Percentiles rank a stretch among this genome's conserved stretches.
Conservation (phyloP, 1,139 yeast species). For the Magnusiomyces tetraspermus region DNA sequence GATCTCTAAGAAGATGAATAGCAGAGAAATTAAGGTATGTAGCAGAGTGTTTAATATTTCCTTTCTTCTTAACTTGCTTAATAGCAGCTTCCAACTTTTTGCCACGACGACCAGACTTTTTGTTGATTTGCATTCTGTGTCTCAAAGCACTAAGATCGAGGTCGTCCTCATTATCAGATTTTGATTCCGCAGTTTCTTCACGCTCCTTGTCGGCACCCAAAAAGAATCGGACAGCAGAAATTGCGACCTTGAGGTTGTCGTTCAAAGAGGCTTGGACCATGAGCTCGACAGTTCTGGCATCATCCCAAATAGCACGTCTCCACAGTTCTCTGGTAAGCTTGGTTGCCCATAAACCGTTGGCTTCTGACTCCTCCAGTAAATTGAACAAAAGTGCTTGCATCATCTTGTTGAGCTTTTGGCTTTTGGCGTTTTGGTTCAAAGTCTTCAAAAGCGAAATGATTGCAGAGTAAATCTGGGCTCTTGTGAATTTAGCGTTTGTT, state of each 20-base stretch:
- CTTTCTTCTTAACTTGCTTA: slow-evolving; percentile 51
- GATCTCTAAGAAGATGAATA: slow-evolving; percentile 85
- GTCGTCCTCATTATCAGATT: slow-evolving; percentile 57
- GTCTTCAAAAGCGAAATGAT: slow-evolving; percentile 68
- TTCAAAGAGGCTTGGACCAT: slow-evolving; percentile 95
- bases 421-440: slow-evolving; percentile 75
- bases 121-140: slow-evolving; percentile 77
- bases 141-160: slow-evolving; percentile 43
- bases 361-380: slow-evolving; percentile 56
- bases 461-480: slow-evolving; percentile 74
- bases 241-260: slow-evolving; percentile 75
- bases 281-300: slow-evolving; percentile 86
- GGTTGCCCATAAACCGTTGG: slow-evolving; percentile 87
- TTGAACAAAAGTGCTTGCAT: slow-evolving; percentile 89
- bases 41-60: slow-evolving; percentile 38
- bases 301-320: slow-evolving; percentile 98
- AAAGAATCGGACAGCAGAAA: slow-evolving; percentile 84
- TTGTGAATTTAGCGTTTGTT: slow-evolving; percentile 71
- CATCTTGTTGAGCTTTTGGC: slow-evolving; percentile 77
- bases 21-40: slow-evolving; percentile 87
- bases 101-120: slow-evolving; percentile 70
- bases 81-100: slow-evolving; percentile 68
- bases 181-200: slow-evolving; percentile 69
- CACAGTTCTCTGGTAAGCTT: slow-evolving; percentile 89
- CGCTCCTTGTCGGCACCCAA: slow-evolving; percentile 93